Percentiles rank a stretch among this genome's conserved stretches.
Evolutionary conservation across 208 protist species (phyloP).

Genomic region (Kentomonas sorsogonicus): DNA sequence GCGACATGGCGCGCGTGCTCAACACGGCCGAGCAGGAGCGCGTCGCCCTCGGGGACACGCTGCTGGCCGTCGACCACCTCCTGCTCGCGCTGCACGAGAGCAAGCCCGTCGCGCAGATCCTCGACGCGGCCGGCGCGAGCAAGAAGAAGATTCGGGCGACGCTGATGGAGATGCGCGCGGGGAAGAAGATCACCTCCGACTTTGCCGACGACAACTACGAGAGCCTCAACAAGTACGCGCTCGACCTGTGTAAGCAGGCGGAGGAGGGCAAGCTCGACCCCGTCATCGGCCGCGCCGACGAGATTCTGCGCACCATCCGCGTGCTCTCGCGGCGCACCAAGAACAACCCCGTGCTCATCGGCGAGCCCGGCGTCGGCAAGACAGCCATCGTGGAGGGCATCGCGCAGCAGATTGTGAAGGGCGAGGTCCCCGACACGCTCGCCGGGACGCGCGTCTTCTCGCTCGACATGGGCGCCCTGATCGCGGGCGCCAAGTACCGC

Average conservation of each 20-base stretch:
- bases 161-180: conserved; percentile 77
- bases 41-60: conserved; percentile 56
- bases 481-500: conserved; percentile 98
- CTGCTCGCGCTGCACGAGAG: conserved; percentile 64
- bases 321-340: conserved; percentile 97
- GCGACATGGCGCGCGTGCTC: conserved; percentile 64
- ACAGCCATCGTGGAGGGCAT: conserved; percentile 92
- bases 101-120: conserved; percentile 45
- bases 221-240: conserved; percentile 95
- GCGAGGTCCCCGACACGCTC: conserved; percentile 89
- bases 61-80: conserved; percentile 78
- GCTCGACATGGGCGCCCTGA: conserved; percentile 98
- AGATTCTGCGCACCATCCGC: conserved; percentile 97
- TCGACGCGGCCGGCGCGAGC: conserved; percentile 57
- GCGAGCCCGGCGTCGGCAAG: conserved; percentile 94
- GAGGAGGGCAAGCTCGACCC: conserved; percentile 94
- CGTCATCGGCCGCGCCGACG: conserved; percentile 98
- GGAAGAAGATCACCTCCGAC: conserved; percentile 77
- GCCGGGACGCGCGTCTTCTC: conserved; percentile 81
- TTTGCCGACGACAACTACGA: conserved; percentile 83
- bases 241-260: conserved; percentile 94
- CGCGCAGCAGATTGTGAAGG: conserved; percentile 89
- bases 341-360: conserved; percentile 99
- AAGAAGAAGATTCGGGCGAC: conserved; percentile 52
- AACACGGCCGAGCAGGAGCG: conserved; percentile 82